A percentile compares a stretch with the other conserved stretches of the same genome.
phyloP scores from a whole-genome alignment of 805 yeast species.

The Wickerhamomyces strasburgensis region DNA sequence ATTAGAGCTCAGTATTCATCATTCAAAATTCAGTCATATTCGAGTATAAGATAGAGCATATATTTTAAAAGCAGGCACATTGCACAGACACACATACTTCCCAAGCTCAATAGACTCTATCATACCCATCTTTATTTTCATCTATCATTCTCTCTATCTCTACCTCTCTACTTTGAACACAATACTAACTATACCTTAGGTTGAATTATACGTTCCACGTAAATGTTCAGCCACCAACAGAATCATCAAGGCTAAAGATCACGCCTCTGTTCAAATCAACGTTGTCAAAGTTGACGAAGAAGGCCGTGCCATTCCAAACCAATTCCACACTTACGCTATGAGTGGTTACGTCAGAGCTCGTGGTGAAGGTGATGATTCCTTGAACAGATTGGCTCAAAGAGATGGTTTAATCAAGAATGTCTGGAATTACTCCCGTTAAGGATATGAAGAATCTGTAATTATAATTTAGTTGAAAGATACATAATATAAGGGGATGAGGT shows the following conservation, averaged over 20 bases:
- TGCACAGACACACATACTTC: no score
- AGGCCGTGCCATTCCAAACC: slow-evolving; percentile 91
- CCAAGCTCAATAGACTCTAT: no score
- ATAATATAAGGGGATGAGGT: not conserved
- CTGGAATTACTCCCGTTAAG: slow-evolving; percentile 91
- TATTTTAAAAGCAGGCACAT: no score
- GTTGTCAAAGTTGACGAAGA: slow-evolving; percentile 96
- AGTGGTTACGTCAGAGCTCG: slow-evolving; percentile 96
- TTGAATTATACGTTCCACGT: slow-evolving; percentile 99
- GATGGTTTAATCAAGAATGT: slow-evolving; percentile 97
- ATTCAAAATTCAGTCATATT: no score
- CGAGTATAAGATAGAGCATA: no score
- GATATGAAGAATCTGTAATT: not conserved
- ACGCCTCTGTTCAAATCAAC: slow-evolving; percentile 98
- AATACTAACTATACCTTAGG: slow-evolving; percentile 38
- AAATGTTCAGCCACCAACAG: slow-evolving; percentile 99
- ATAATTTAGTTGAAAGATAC: no score
- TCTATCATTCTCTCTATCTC: no score
- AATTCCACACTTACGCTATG: slow-evolving; percentile 91
- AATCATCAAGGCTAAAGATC: slow-evolving; percentile 99
- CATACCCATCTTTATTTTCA: no score
- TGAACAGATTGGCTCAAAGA: slow-evolving; percentile 98
- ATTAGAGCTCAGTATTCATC: no score
- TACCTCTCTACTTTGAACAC: not conserved
- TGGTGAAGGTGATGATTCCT: slow-evolving; percentile 99